Conservation (phyloP, 2,329 filamentous ascomycete species). For the Penicillium sclerotiorum region DNA sequence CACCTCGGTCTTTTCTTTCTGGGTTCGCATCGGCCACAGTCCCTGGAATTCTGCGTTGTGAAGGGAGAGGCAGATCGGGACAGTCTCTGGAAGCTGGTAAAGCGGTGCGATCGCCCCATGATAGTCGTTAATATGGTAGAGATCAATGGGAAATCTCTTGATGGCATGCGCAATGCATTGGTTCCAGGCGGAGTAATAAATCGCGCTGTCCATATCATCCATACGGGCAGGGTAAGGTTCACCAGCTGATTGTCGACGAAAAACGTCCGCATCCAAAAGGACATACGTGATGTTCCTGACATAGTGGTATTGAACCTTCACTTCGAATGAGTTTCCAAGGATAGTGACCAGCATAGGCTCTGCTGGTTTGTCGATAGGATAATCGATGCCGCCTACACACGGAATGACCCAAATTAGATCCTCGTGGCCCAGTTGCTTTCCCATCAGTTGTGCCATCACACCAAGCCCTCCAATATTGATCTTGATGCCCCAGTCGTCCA, state of each 20-base stretch:
- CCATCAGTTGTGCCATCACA: conserved; percentile 72
- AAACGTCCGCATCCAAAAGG: conserved; percentile 67
- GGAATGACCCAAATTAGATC: conserved; percentile 68
- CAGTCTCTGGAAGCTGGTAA: conserved; percentile 64
- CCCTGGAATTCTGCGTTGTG: conserved; percentile 73
- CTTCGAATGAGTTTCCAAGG: conserved; percentile 61
- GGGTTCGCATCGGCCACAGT: conserved; percentile 67
- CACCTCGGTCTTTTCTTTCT: conserved; percentile 64
- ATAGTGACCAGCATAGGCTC: conserved; percentile 66
- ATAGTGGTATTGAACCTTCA: conserved; percentile 66
- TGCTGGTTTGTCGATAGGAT: conserved; percentile 61
- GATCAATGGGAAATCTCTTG: conserved; percentile 62
- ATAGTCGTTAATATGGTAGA: conserved; percentile 71
- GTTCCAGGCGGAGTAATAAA: conserved; percentile 72
- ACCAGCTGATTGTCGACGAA: conserved; percentile 63
- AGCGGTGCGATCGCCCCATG: conserved; percentile 66
- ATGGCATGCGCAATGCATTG: conserved; percentile 68
- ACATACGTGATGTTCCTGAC: conserved; percentile 69
- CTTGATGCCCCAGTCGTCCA: conserved; percentile 70
- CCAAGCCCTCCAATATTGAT: conserved; percentile 72
- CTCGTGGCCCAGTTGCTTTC: conserved; percentile 65
- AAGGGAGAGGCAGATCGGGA: conserved; percentile 65
- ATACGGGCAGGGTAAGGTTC: conserved; percentile 69
- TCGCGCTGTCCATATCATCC: conserved; percentile 69
- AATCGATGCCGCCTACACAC: conserved; percentile 65